Evolutionary conservation across 495 filamentous ascomycete species (phyloP), one percentile per base, ranked within the genome.

Genomic region (Jackrogersella minutella): DNA sequence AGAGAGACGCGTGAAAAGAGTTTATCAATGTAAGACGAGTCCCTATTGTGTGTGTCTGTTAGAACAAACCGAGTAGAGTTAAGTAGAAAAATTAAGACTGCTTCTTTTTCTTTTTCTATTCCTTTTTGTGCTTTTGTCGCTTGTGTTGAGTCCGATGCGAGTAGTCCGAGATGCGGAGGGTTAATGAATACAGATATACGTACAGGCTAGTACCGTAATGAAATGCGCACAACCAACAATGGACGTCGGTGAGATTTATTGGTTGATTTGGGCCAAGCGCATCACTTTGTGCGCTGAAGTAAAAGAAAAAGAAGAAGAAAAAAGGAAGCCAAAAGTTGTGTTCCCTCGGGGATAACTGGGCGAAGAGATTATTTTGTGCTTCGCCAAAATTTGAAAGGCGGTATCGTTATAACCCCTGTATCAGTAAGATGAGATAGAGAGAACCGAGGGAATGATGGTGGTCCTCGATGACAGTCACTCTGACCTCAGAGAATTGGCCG

Each of bases 171-270:
- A 37, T 62, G 60, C 61, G 61, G 60, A 69, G 61, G 43, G 34
- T 56, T 39, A 56, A 61, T 64, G 19, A 46, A 57, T 31, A 54
- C 17, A 61, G 9, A 58, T 50, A 30, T 62, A 69, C 50, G 26
- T 63, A 66, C 58, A 63, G 53, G 47, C 61, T 58, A 58, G 39
- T 53, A 21, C n/a, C n/a, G n/a, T n/a, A n/a, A n/a, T n/a, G n/a
- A n/a, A 52, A 64, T 69, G 49, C 50, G 60, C 60, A 41, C 54
- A 50, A 62, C 66, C 61, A 73, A 60, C 55, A 59, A 64, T 57
- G 58, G 54, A 49, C 64, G 71, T 66, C 56, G 68, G 50, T 36
- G 11, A 30, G n/a, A 58, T 52, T 67, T 71, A 71, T 72, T 74
- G 67, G 74, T 61, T 59, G 59, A 60, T 36, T 59, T 62, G 63